phyloP scores from a whole-genome alignment of 257 asterid species.

The Solanum arcanum region DNA sequence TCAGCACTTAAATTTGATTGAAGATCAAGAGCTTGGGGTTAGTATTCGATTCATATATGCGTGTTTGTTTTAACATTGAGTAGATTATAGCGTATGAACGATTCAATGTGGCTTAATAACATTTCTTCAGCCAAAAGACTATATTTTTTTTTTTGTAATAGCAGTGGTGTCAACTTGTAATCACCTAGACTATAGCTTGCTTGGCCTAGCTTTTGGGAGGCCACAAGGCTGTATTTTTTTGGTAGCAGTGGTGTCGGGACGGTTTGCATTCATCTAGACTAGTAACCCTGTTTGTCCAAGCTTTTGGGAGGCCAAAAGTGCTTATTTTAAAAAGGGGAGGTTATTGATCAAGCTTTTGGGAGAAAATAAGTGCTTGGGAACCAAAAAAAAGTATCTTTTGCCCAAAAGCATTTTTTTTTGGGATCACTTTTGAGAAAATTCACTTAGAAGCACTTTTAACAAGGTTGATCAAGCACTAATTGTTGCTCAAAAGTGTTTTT shows the following conservation, averaged over 20 bases:
- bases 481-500: neutral
- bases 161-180: neutral
- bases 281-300: neutral
- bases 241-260: neutral
- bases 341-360: neutral
- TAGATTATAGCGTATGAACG: neutral
- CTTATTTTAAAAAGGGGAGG: neutral
- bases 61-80: neutral
- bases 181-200: neutral
- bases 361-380: neutral
- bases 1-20: slow-evolving; percentile 65
- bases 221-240: neutral
- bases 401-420: neutral
- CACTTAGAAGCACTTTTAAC: neutral
- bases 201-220: neutral
- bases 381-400: neutral
- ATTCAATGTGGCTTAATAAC: neutral
- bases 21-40: slow-evolving; percentile 75
- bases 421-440: neutral
- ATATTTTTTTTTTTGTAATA: neutral
- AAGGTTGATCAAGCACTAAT: neutral
- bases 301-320: neutral
- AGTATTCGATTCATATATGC: slow-evolving; percentile 6
- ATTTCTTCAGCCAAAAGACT: neutral
- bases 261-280: neutral